These are phyloP conservation scores for Chaetomiaceae sp. DNA, from an alignment of 2,329 filamentous ascomycete genomes.

Conservation along the genomic window DNA sequence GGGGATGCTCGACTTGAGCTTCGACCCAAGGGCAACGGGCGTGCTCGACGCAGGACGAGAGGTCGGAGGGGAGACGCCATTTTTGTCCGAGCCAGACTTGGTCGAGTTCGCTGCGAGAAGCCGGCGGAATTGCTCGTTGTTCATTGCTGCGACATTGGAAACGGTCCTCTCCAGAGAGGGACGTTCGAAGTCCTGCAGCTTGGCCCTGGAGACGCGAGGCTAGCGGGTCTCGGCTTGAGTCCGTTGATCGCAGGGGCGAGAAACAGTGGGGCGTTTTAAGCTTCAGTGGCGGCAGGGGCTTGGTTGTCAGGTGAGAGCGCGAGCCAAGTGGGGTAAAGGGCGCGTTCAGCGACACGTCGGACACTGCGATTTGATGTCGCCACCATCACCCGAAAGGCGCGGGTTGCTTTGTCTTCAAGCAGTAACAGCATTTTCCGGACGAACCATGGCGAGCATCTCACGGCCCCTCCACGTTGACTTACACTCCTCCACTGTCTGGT, in stretches of 20 bases:
- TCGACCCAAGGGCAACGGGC: slow-evolving; percentile 61
- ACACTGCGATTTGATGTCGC: not conserved
- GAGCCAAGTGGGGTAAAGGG: not conserved
- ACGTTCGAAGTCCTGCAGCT: not conserved
- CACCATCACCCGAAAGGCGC: not conserved
- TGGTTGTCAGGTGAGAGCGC: not conserved
- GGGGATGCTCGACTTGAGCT: slow-evolving; percentile 73
- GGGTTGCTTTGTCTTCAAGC: too few species aligned
- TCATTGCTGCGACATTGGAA: slow-evolving; percentile 53
- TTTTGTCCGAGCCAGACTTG: slow-evolving; percentile 34
- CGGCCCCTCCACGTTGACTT: too few species aligned
- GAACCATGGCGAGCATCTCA: not conserved
- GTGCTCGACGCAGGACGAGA: slow-evolving; percentile 24
- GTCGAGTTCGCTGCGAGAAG: slow-evolving; percentile 54
- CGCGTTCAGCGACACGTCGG: not conserved
- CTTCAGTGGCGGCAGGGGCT: not conserved
- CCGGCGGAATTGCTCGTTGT: slow-evolving; percentile 89
- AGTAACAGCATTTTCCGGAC: not conserved
- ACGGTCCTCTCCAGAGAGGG: not conserved
- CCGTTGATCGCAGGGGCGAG: not conserved
- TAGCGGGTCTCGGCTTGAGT: too few species aligned
- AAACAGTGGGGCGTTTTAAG: not conserved
- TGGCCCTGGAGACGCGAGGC: slow-evolving; percentile 1
- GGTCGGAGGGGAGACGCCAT: slow-evolving; percentile 37
- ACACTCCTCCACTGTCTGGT: not conserved